A percentile compares a stretch with the other conserved stretches of the same genome.
phyloP scores from a whole-genome alignment of 441 rosid species.

The Macaranga tanarius region DNA sequence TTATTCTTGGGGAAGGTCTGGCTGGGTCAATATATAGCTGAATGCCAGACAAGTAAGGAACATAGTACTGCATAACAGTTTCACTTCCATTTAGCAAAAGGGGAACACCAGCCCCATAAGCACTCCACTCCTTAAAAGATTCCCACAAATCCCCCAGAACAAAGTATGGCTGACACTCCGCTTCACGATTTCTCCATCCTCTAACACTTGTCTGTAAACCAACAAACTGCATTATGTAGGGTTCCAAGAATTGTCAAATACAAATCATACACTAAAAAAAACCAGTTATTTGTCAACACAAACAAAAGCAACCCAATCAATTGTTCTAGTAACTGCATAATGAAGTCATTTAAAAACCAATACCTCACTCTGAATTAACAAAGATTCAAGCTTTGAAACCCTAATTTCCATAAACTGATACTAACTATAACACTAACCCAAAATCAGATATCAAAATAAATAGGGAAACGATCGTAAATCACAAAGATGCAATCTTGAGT shows the following conservation, averaged over 20 bases:
- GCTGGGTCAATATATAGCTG: constrained; percentile 72
- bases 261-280: neutral
- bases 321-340: neutral
- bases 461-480: neutral
- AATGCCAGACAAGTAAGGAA: constrained; percentile 88
- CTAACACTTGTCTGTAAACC: constrained; percentile 46
- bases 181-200: constrained; percentile 48
- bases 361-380: neutral
- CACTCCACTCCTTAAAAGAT: constrained; percentile 87
- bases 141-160: constrained; percentile 81
- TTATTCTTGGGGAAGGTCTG: constrained; percentile 42
- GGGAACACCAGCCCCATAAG: constrained; percentile 91
- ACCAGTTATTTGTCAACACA: neutral
- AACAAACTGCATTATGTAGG: constrained; percentile 14
- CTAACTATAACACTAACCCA: neutral
- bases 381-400: constrained; percentile 12
- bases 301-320: neutral
- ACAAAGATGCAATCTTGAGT: neutral
- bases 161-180: constrained; percentile 51
- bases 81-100: constrained; percentile 70
- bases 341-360: neutral
- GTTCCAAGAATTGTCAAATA: neutral
- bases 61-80: constrained; percentile 86
- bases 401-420: constrained; percentile 1
- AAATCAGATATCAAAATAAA: neutral